A percentile compares a stretch with the other conserved stretches of the same genome.
Evolutionary conservation across 768 basidiomycete species (phyloP).

Genomic region (Boletus rubescentipes): DNA sequence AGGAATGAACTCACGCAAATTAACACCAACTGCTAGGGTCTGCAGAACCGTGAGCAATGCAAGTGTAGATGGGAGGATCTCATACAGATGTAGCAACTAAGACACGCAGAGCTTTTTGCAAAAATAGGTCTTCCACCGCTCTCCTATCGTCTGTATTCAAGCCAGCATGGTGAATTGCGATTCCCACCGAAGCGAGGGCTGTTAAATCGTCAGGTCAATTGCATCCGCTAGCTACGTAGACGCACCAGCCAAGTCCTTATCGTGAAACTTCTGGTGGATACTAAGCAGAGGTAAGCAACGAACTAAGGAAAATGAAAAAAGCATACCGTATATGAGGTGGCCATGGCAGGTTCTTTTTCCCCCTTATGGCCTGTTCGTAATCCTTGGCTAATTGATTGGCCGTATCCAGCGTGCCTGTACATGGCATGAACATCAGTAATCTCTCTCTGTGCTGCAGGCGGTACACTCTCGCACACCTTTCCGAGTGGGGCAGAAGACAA

Average conservation of each 20-base stretch:
- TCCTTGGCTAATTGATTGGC: slow-evolving; percentile 78
- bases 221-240: neutral
- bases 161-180: slow-evolving; percentile 94
- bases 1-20: slow-evolving; percentile 64
- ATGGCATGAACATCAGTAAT: neutral
- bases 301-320: neutral
- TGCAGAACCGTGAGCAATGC: slow-evolving; percentile 31
- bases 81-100: slow-evolving; percentile 83
- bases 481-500: slow-evolving; percentile 88
- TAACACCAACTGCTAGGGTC: slow-evolving; percentile 96
- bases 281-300: slow-evolving; percentile 36
- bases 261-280: slow-evolving; percentile 54
- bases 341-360: slow-evolving; percentile 65
- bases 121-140: slow-evolving; percentile 70
- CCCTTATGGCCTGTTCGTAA: slow-evolving; percentile 55
- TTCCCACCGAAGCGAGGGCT: slow-evolving; percentile 70
- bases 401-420: slow-evolving; percentile 56
- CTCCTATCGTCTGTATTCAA: slow-evolving; percentile 70
- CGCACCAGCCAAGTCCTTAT: slow-evolving; percentile 60
- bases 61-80: neutral
- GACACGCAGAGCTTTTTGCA: slow-evolving; percentile 60
- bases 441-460: neutral
- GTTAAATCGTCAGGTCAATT: slow-evolving; percentile 10
- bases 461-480: slow-evolving; percentile 53
- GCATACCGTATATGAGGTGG: slow-evolving; percentile 52